Evolutionary conservation across 768 basidiomycete genomes (phyloP), one percentile per base, ranked within the genome.

Genomic region (Phlebiopsis gigantea): DNA sequence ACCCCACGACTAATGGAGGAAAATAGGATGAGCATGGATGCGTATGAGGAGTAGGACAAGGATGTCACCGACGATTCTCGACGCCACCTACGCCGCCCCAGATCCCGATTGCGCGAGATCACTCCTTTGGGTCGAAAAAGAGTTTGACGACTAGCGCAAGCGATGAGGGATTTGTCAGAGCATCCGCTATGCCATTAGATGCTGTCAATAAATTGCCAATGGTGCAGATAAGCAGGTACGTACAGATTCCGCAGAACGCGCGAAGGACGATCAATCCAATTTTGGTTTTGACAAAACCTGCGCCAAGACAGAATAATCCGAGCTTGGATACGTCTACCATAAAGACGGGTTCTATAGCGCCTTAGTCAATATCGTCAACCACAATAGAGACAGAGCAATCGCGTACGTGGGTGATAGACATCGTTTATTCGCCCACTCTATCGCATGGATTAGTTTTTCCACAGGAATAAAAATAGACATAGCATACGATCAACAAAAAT

Each of bases 201-300:
- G 34, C 28, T 19, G 8, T 7, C 10, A 29, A 4, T 12, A 26
- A n/a, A 21, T 8, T 31, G 7, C 42, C 6, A 21, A 43, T 43
- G 5, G 9, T 39, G 24, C 9, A 7, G 28, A 49, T 25, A 5
- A 75, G 75, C 12, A 53, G n/a, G n/a, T 12, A 61, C 67, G 53
- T 45, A 75, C 79, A 72, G 31, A 77, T 71, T 19, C 83, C 82
- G 60, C 71, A 76, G 8, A 84, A 48, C 2, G 78, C 81, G 61
- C 83, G 73, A 0, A 85, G 64, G 42, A 81, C 70, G 34, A 83
- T 71, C 44, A 85, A 68, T 0, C 69, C 71, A 51, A 81, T 74
- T 61, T 79, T 76, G 63, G 73, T 68, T 22, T 69, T 55, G 25
- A 71, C 68, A 58, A 84, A 83, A 22, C 80, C 80, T n/a, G 70